Conservation (phyloP, 73 alveolate genomes). For the Uronychia setigera region DNA sequence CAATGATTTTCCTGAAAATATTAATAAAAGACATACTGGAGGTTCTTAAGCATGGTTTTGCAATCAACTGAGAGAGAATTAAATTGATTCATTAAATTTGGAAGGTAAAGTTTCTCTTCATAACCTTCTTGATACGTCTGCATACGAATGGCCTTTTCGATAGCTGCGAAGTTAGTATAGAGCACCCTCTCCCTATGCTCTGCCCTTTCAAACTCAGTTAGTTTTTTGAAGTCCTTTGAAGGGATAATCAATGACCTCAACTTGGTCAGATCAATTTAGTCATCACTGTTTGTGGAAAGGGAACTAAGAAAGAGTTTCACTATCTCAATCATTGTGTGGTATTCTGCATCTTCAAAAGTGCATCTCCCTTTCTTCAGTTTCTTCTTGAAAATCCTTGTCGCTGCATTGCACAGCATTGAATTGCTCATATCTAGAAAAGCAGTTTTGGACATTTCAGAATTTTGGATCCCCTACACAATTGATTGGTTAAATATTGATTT, state of each 20-base stretch:
- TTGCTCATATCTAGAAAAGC: neutral
- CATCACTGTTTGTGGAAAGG: neutral
- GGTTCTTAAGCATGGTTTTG: neutral
- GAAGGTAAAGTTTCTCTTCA: neutral
- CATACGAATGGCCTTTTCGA: neutral
- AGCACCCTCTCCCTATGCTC: neutral
- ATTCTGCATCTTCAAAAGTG: neutral
- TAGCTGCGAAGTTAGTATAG: neutral
- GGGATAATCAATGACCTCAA: neutral
- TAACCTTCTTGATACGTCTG: neutral
- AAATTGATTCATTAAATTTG: neutral
- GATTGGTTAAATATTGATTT: too few relatives aligned
- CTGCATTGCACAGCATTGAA: neutral
- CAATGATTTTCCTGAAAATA: too few relatives aligned
- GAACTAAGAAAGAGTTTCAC: neutral
- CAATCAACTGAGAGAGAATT: neutral
- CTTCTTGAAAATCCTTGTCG: neutral
- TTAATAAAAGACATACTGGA: neutral
- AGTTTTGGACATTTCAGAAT: neutral
- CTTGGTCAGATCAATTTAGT: neutral
- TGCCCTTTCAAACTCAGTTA: neutral
- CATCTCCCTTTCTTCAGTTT: neutral
- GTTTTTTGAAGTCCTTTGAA: neutral
- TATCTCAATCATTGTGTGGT: neutral
- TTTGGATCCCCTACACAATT: too few relatives aligned